phyloP scores from a whole-genome alignment of 2,329 filamentous ascomycete species.

The Onygenales sp. region DNA sequence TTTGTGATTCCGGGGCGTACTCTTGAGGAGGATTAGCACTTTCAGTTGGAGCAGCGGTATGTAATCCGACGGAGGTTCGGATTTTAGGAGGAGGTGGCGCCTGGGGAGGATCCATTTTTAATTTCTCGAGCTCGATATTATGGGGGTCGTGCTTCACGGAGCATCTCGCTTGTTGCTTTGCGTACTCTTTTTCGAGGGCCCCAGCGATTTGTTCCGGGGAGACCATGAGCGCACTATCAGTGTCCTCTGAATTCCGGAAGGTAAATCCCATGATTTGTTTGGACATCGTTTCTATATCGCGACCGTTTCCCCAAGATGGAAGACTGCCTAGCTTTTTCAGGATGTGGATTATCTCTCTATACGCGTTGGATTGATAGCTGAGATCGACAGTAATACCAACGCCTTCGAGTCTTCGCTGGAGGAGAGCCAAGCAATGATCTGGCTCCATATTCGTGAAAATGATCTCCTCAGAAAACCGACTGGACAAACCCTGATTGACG shows the following conservation, averaged over 20 bases:
- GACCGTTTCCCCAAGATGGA: conserved; percentile 52
- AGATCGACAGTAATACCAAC: conserved; percentile 13
- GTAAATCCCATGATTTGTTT: conserved; percentile 39
- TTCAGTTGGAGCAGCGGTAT: neutral
- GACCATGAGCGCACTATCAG: conserved; percentile 11
- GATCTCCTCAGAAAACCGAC: conserved; percentile 55
- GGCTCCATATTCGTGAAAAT: conserved; percentile 43
- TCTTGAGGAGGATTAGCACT: neutral
- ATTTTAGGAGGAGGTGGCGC: neutral
- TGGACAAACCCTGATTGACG: conserved; percentile 53
- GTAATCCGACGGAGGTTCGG: neutral
- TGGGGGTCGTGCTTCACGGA: no score
- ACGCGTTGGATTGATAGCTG: conserved; percentile 3
- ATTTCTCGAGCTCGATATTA: neutral
- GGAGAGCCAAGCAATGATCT: conserved; percentile 35
- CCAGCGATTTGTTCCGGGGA: conserved; percentile 10
- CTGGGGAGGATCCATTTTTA: neutral
- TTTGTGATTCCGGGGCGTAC: neutral
- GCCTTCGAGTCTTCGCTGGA: conserved; percentile 28
- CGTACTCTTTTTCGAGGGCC: neutral
- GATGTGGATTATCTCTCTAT: conserved; percentile 11
- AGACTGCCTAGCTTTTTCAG: conserved; percentile 37
- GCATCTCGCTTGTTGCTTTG: neutral
- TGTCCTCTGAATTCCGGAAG: conserved; percentile 10
- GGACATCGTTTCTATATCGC: conserved; percentile 50